Percentiles rank a stretch among this genome's conserved stretches.
These are phyloP conservation scores for Erysimum cheiri DNA, from an alignment of 441 rosid genomes.

Conservation along the genomic window DNA sequence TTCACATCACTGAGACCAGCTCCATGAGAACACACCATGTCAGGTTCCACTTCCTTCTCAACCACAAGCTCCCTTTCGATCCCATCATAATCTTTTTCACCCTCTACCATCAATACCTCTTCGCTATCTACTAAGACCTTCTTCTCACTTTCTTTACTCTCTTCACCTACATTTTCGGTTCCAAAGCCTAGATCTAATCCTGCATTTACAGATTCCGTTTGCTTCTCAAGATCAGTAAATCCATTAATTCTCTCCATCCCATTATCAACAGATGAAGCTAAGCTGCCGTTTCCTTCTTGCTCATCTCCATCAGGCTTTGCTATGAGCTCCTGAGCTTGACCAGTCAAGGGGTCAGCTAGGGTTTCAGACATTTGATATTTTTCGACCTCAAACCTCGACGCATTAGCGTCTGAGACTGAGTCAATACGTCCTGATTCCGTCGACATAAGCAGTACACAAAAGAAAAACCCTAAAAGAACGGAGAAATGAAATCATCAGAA, in stretches of 20 bases:
- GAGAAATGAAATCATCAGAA: conserved; percentile 22
- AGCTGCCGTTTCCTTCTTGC: conserved; percentile 26
- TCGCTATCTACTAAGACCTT: conserved; percentile 35
- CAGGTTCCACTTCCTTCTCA: conserved; percentile 27
- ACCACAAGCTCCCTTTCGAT: conserved; percentile 13
- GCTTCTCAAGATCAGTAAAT: conserved; percentile 28
- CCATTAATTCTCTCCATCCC: conserved; percentile 14
- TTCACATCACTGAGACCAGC: conserved; percentile 25
- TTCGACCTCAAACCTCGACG: conserved; percentile 12
- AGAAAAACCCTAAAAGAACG: conserved; percentile 39
- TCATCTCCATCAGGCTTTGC: conserved; percentile 34
- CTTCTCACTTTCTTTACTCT: conserved; percentile 29
- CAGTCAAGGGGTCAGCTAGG: conserved; percentile 43
- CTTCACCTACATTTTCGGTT: conserved; percentile 36
- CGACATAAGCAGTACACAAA: conserved; percentile 50
- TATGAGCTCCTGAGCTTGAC: conserved; percentile 39
- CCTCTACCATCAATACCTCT: conserved; percentile 23
- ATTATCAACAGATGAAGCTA: conserved; percentile 33
- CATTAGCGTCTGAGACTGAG: conserved; percentile 49
- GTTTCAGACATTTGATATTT: conserved; percentile 45
- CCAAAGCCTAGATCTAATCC: conserved; percentile 44
- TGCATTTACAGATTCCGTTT: conserved; percentile 41
- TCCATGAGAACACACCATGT: conserved; percentile 30
- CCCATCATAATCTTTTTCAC: conserved; percentile 34
- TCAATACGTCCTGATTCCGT: conserved; percentile 45